Base-by-base conservation (phyloP, 2,329 filamentous ascomycete species). In the Botrytis tulipae region DNA sequence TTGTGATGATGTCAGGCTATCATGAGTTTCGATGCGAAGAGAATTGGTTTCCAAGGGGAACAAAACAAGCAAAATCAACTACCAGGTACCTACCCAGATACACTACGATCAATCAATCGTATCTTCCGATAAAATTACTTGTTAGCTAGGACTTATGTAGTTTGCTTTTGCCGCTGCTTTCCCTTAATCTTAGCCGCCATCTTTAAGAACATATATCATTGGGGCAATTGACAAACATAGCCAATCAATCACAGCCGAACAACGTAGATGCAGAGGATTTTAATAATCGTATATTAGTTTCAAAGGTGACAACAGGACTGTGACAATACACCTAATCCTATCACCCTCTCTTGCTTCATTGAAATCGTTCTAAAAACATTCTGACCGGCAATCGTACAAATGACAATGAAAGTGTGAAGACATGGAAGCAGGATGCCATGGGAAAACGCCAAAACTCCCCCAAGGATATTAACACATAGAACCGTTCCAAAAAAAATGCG, bases 391-490 rank as follows among this genome's bases (percentile, higher is more conserved):
- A 42, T 63, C 18, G 37, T 63, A 71, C 37, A 65, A 32, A 35
- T 20, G 44, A 66, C 22, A 44, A 54, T 46, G 48, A 72, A 48
- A 72, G 69, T 46, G 18, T 60, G 51, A 8, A 60, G 59, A 71
- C 29, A 46, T 40, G 32, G n/a, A 71, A 54, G 29, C 57, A 18
- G 44, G 42, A 61, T 62, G 42, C 48, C 48, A 32, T 65, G 12
- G 35, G 32, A 48, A 65, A 67, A 68, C 74, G 61, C 74, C 74
- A 61, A 37, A 75, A 74, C 73, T 72, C 74, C 74, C 51, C 57
- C 57, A 63, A 51, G 67, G 54, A 73, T 67, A 66, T 71, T 57
- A 73, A 51, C 67, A 59, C 40, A 72, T 61, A 20, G 46, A 73
- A 69, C 18, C 63, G 25, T 42, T 46, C 32, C 32, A 35, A 59